Evolutionary conservation across 108 stramenopile species (phyloP), one percentile per base, ranked within the genome.

Genomic region (Fragilaria radians): DNA sequence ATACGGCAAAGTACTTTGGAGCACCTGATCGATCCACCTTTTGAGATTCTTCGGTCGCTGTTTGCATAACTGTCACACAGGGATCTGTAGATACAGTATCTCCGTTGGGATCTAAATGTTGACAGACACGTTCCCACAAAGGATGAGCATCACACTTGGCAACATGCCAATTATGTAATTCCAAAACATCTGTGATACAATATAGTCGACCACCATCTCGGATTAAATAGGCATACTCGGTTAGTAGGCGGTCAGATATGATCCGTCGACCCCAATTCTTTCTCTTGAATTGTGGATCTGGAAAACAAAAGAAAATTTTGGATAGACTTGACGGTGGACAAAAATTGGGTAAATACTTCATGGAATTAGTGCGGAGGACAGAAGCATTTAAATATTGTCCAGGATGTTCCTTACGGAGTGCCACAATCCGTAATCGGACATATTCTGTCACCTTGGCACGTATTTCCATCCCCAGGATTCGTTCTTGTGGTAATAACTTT

Each of bases 271-370:
- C 79, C 79, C 95, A 94, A 75, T 98, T 98, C 83, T 98, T 98
- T 50, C 89, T 88, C 72, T 98, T 98, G 73, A 98, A 98, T 65
- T 98, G 97, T 27, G 97, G 97, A 73, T 98, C 97, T 23, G 97
- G 95, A 65, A 98, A 98, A 72, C 95, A 96, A 66, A 98, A 94
- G 70, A 96, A 98, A 25, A 95, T 76, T 67, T 95, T 96, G 5
- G 76, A 56, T 21, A 98, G 65, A 63, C 77, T 74, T 14, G 54
- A 46, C 27, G 66, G 64, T 26, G 57, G 54, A 52, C 90, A 82
- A 49, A 78, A 83, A 61, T 92, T 77, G 32, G 83, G 74, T 23
- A 95, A 50, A 62, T 85, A 83, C 47, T 90, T 92, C 95, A 96
- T 96, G n/a, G 93, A 78, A 65, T 98, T 98, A 18, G 89, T 87